Evolutionary conservation across 352 stramenopile genomes (phyloP), one percentile per base, ranked within the genome.

Genomic region (Phytophthora cryptogea): DNA sequence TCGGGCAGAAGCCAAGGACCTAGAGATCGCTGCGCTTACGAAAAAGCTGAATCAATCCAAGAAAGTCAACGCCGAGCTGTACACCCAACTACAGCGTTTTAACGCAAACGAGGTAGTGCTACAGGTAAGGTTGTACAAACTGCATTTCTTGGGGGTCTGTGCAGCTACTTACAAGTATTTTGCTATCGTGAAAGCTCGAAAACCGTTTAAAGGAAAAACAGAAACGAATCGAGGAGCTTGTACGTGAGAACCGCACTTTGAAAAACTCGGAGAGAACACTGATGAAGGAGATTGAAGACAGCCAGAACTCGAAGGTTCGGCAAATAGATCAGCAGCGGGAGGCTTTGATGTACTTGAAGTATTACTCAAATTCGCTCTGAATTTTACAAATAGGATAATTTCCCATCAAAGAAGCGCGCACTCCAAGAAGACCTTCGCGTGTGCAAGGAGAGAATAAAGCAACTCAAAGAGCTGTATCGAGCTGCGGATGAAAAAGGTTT

Each of bases 171-270:
- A 53, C 6, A 8, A 23, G 20, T 23, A 23, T 23, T 23, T 61
- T 39, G 5, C 14, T 55, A 23, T 54, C 8, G 5, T 30, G 45
- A 7, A 35, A 90, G 78, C 46, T 94, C 0, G 80, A 88, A 40
- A 94, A 91, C 61, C 74, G 72, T 32, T 67, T 68, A 4, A 81
- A 84, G 50, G 84, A 89, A 40, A 88, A 82, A 52, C 75, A 90
- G 44, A 68, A 74, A 11, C 68, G 72, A 26, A 80, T 92, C 23
- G 77, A 91, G 2, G 51, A 81, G n/a, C 48, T 94, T 1, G 27
- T 54, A 17, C 67, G 79, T 4, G 80, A 94, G 42, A 94, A 92
- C 42, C 58, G 65, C 10, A 66, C 74, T 35, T 54, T 94, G 33
- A 63, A 71, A 37, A 79, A 88, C 32, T 72, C 88, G 31, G 78